Base-by-base conservation (phyloP, 192 early-diverging fungal species). In the Oehlia diaphana region DNA sequence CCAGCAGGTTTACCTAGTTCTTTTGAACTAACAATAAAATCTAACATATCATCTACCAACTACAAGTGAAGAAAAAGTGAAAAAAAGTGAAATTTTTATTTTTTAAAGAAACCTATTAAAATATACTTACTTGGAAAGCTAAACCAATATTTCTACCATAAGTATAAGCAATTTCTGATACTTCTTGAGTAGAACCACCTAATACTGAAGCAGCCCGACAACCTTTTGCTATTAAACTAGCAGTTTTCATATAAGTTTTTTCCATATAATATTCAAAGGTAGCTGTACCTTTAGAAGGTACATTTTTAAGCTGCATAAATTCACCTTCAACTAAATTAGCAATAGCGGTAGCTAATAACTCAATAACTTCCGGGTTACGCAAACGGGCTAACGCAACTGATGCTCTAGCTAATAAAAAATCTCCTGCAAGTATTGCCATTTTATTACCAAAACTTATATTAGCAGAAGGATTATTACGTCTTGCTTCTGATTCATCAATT, bases 231-330 rank as follows among this genome's bases (percentile, higher is more conserved):
- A 99, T 96, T 82, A 99, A 85, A 80, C 92, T 92, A 21, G 94
- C 97, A 0, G 96, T 99, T 83, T 99, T 99, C 84, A 97, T 87
- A 75, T 97, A 99, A 1, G 93, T 96, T 84, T 98, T 97, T 77
- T 97, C 90, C 86, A 99, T 86, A 79, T 99, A 99, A 86, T 98
- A 96, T 47, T 93, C 90, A 81, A 99, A 95, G 3, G 91, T 87
- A 19, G 84, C 84, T 82, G 82, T 72, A 28, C 16, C 10, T 65
- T 23, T 28, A 2, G 12, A 28, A 13, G 64, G 31, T 65, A 79
- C 77, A 68, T 85, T 83, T 16, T 83, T 82, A 9, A 99, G 87
- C 84, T 98, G 97, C 95, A 97, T 97, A 72, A 99, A 96, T 85
- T 99, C 97, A 26, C 97, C 97, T 79, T 99, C 97, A 0, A 98